Percentiles rank a stretch among this genome's conserved stretches.
These are phyloP conservation scores for Mycena capillaripes DNA, from an alignment of 768 basidiomycete genomes.

Conservation along the genomic window DNA sequence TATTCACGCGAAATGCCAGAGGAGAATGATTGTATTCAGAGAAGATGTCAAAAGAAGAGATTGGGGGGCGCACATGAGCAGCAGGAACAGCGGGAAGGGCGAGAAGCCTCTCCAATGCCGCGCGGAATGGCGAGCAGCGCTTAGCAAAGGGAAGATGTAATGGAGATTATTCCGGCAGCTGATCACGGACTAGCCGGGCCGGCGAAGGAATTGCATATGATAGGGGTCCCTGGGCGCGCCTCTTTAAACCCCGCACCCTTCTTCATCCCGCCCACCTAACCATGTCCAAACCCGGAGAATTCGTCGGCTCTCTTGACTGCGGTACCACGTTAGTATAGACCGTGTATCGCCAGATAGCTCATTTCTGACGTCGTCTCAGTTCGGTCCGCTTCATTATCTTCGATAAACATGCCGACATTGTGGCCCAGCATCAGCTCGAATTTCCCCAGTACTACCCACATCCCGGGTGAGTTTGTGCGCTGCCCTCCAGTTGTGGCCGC, in stretches of 20 bases:
- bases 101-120: neutral
- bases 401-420: slow-evolving; percentile 87
- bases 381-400: slow-evolving; percentile 95
- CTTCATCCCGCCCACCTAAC: neutral
- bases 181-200: slow-evolving; percentile 7
- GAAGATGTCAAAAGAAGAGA: neutral
- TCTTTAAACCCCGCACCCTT: neutral
- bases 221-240: slow-evolving; percentile 4
- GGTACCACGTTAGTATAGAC: slow-evolving; percentile 85
- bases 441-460: slow-evolving; percentile 95
- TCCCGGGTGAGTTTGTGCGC: slow-evolving; percentile 70
- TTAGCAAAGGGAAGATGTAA: neutral
- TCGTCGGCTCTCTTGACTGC: slow-evolving; percentile 94
- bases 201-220: neutral
- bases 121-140: neutral
- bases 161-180: slow-evolving; percentile 11
- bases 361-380: slow-evolving; percentile 52
- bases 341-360: neutral
- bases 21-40: neutral
- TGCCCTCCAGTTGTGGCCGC: neutral
- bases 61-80: slow-evolving; percentile 9
- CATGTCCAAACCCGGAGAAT: slow-evolving; percentile 76
- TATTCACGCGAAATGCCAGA: neutral
- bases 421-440: slow-evolving; percentile 92
- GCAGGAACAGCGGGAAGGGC: neutral